phyloP scores from a whole-genome alignment of 2,329 filamentous ascomycete genomes.

The Delphinella strobiligena region DNA sequence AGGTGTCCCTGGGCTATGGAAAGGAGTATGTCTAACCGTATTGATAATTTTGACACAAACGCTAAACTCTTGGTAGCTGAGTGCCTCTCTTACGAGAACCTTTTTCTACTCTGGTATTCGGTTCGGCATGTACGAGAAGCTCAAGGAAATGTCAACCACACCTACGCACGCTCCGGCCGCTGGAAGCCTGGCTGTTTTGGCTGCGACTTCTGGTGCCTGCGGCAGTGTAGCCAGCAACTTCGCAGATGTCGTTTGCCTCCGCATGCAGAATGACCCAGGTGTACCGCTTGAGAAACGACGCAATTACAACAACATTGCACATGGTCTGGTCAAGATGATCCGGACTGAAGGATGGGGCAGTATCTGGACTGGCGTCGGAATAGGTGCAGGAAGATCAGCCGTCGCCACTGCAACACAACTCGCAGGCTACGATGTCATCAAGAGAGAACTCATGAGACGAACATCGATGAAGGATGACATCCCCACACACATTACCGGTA shows the following conservation, averaged over 20 bases:
- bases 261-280: constrained; percentile 14
- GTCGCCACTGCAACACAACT: constrained; percentile 13
- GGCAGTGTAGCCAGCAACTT: constrained; percentile 14
- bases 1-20: constrained; percentile 12
- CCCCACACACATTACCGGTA: constrained; percentile 13
- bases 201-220: constrained; percentile 11
- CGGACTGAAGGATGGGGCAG: constrained; percentile 13
- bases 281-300: constrained; percentile 10
- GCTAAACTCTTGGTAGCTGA: constrained; percentile 9
- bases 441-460: constrained; percentile 13
- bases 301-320: constrained; percentile 13
- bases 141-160: constrained; percentile 13
- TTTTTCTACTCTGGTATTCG: constrained; percentile 13
- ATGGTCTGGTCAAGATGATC: constrained; percentile 13
- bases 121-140: constrained; percentile 14
- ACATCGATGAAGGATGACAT: constrained; percentile 12
- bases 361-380: constrained; percentile 15
- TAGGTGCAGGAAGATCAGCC: constrained; percentile 13
- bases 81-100: constrained; percentile 12
- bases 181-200: constrained; percentile 10
- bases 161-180: constrained; percentile 12
- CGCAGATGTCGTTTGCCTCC: constrained; percentile 13
- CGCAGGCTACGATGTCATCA: constrained; percentile 15
- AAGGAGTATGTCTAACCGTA: constrained; percentile 10
- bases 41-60: neutral